Evolutionary conservation across 2,329 filamentous ascomycete species (phyloP).

Genomic region (Tympanopsis confertula): DNA sequence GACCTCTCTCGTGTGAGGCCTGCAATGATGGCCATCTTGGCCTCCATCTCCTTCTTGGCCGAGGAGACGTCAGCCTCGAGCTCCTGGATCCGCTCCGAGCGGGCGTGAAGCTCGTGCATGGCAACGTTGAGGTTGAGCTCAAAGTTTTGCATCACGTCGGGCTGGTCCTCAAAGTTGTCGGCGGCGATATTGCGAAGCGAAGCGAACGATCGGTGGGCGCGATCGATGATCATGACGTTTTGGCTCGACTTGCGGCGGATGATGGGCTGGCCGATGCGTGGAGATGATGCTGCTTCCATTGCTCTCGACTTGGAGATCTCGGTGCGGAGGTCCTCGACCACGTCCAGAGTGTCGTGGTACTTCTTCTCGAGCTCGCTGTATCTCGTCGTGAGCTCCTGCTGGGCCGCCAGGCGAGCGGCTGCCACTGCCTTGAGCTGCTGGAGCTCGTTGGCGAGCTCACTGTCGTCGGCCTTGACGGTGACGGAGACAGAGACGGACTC

Average conservation of each 20-base stretch:
- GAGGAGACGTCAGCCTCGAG: slow-evolving; percentile 74
- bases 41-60: slow-evolving; percentile 91
- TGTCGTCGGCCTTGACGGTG: slow-evolving; percentile 11
- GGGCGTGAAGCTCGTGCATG: slow-evolving; percentile 79
- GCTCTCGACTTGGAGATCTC: slow-evolving; percentile 71
- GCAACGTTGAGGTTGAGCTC: slow-evolving; percentile 83
- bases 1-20: slow-evolving; percentile 86
- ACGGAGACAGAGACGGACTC: slow-evolving; percentile 8
- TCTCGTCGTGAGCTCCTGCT: slow-evolving; percentile 61
- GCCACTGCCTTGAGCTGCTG: slow-evolving; percentile 60
- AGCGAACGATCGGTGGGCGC: slow-evolving; percentile 81
- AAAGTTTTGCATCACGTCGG: slow-evolving; percentile 82
- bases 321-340: slow-evolving; percentile 83
- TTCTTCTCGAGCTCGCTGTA: slow-evolving; percentile 75
- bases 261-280: slow-evolving; percentile 57
- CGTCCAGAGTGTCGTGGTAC: slow-evolving; percentile 70
- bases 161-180: slow-evolving; percentile 72
- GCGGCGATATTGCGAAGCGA: slow-evolving; percentile 78
- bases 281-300: slow-evolving; percentile 41
- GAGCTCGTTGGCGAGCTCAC: slow-evolving; percentile 50
- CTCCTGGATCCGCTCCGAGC: slow-evolving; percentile 81
- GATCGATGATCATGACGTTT: slow-evolving; percentile 75
- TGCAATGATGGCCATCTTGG: slow-evolving; percentile 89
- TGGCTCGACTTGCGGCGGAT: slow-evolving; percentile 90
- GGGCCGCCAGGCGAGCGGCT: slow-evolving; percentile 64